Evolutionary conservation across 768 basidiomycete species (phyloP), one percentile per base, ranked within the genome.

Genomic region (Thelephora ganbajun): DNA sequence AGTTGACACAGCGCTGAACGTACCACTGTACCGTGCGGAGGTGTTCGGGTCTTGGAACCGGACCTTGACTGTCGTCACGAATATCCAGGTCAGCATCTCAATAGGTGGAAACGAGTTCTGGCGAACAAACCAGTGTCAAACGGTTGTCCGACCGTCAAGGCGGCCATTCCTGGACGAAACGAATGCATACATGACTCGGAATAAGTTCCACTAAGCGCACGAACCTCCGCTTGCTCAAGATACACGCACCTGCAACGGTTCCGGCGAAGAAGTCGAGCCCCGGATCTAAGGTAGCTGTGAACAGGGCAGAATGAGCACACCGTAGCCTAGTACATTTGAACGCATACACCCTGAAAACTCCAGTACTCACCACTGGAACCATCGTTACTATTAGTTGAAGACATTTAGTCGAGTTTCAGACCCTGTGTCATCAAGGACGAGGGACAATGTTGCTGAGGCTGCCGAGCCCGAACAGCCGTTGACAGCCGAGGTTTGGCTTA

Each of bases 191-290:
- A 22, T 16, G 16, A 18, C 39, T 43, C n/a, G 37, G 4, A 22
- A 44, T 20, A 23, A 23, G 26, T 33, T 22, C 41, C 14, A 11
- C 19, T 33, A 33, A 5, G 5, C n/a, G 35, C 7, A 23, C 3
- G 43, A 12, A 20, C 33, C 14, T 35, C 42, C 11, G 5, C 18
- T 22, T 35, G 3, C 7, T 11, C 6, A 46, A 19, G 5, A 23
- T 33, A n/a, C 23, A 51, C 61, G 2, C 39, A 72, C 76, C 74
- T 49, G 79, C 78, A 33, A 80, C 64, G 0, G 86, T 87, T 5
- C 89, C 89, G 4, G 86, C 86, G 36, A 77, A 59, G 60, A 91
- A 90, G 59, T 93, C 85, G 18, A 86, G 61, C 1, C 73, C 73
- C 2, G 85, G 83, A 55, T 78, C 69, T 35, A 80, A 69, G 18